Conservation (phyloP, 495 filamentous ascomycete species). For the Xylaria telfairii region DNA sequence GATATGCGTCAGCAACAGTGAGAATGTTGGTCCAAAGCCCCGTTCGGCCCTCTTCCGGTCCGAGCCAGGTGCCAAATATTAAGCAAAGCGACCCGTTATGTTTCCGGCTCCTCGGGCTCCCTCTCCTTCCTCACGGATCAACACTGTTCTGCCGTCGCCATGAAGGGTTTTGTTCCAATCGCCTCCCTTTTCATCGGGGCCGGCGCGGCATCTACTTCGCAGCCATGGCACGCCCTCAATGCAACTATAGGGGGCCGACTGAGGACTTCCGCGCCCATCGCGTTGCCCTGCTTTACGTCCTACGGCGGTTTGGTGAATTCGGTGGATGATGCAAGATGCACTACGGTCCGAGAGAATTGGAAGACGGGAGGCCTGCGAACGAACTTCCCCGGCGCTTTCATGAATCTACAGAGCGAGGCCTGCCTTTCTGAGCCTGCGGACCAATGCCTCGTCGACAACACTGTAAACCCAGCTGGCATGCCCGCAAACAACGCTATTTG, state of each 20-base stretch:
- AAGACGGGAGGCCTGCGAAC: constrained; percentile 38
- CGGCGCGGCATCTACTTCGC: background rate
- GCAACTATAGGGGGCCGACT: constrained; percentile 33
- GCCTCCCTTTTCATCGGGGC: constrained; percentile 10
- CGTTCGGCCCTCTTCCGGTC: background rate
- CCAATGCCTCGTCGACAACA: constrained; percentile 48
- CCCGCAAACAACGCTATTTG: constrained; percentile 33
- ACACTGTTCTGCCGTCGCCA: background rate
- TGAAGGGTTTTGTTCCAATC: constrained; percentile 13
- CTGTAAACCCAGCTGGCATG: constrained; percentile 29
- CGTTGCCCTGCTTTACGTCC: constrained; percentile 41
- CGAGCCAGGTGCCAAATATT: background rate
- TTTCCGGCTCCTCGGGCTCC: background rate
- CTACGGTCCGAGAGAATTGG: constrained; percentile 41
- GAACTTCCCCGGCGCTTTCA: constrained; percentile 41
- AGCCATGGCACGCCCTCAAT: constrained; percentile 32
- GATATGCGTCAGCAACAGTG: constrained; percentile 8
- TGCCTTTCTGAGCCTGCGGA: constrained; percentile 45
- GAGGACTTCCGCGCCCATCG: constrained; percentile 29
- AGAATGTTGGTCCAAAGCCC: background rate
- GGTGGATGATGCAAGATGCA: constrained; percentile 38
- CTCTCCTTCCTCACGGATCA: background rate
- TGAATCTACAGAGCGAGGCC: constrained; percentile 49
- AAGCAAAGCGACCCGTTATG: background rate
- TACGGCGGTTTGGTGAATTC: constrained; percentile 41